Evolutionary conservation across 805 yeast genomes (phyloP), one percentile per base, ranked within the genome.

Genomic region (Lipomyces yamanashiensis): DNA sequence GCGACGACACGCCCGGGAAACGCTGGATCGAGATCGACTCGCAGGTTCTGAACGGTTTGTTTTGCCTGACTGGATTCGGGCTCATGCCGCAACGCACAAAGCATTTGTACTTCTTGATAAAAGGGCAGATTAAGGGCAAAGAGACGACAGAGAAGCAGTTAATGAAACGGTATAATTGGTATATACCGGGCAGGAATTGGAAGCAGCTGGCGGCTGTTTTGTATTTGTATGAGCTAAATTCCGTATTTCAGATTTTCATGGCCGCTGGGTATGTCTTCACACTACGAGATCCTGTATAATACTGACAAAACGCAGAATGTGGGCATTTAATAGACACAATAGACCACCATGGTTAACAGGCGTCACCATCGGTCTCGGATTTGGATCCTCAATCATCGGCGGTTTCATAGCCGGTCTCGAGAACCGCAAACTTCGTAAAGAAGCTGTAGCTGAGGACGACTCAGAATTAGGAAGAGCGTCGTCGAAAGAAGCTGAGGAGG

Each of bases 311-410:
- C 3, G 13, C 21, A 63, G 66, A 19, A 67, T 67, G 70, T 67
- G 70, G 70, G 64, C 59, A 21, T 67, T 45, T 44, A 67, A 66
- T 43, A 60, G 70, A n/a, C 66, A 66, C 37, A 63, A 47, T 33
- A 44, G 70, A 23, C 70, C 70, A 10, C 54, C 70, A 9, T 67
- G 69, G 67, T 40, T 67, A n/a, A 66, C 70, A 13, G 70, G 70
- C 3, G 13, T 49, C n/a, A 40, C 62, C 9, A 67, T 67, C 6
- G 70, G 69, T 2, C 19, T 64, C 28, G 67, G 70, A 19, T 67
- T 67, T 39, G 49, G 59, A 43, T 61, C 59, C 15, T 54, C 60
- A 1, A 61, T 61, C 8, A 47, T 40, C 17, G 68, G 58, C 13
- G 63, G 63, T 5, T 43, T 64, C 9, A 49, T 64, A 9, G 51